Percentiles rank a stretch among this genome's conserved stretches.
Conservation (phyloP, 805 yeast genomes). For the Scheffersomyces ergatensis region DNA sequence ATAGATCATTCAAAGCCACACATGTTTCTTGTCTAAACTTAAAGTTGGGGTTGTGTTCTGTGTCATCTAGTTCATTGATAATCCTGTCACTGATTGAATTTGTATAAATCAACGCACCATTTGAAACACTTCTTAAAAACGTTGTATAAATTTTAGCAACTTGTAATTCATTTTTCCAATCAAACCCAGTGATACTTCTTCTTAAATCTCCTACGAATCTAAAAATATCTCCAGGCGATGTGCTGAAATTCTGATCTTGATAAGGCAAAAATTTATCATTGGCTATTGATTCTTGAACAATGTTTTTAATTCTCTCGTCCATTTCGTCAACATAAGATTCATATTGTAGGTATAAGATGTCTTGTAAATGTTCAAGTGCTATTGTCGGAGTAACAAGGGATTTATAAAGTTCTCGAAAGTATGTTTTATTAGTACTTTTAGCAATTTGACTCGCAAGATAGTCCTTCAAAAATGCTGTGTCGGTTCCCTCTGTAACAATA, state of each 20-base stretch:
- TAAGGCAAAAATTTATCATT: slow-evolving; percentile 58
- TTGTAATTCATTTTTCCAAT: slow-evolving; percentile 68
- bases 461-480: neutral
- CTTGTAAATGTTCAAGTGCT: slow-evolving; percentile 38
- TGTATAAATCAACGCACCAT: slow-evolving; percentile 54
- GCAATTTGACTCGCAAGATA: neutral
- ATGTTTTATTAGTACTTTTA: neutral
- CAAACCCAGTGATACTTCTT: slow-evolving; percentile 52
- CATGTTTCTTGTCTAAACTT: slow-evolving; percentile 63
- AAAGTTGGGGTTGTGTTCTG: slow-evolving; percentile 27
- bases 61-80: slow-evolving; percentile 40
- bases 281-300: slow-evolving; percentile 53
- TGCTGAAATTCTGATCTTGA: slow-evolving; percentile 45
- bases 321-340: slow-evolving; percentile 44
- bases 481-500: neutral
- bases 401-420: neutral
- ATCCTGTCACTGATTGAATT: slow-evolving; percentile 33
- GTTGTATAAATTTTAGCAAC: slow-evolving; percentile 59
- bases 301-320: slow-evolving; percentile 41
- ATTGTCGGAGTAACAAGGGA: neutral
- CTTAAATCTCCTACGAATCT: slow-evolving; percentile 58
- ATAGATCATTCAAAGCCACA: slow-evolving; percentile 70
- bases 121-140: slow-evolving; percentile 61
- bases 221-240: slow-evolving; percentile 68
- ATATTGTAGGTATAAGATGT: slow-evolving; percentile 43